Conservation (phyloP, 805 yeast genomes). For the Teunomyces panamensis region DNA sequence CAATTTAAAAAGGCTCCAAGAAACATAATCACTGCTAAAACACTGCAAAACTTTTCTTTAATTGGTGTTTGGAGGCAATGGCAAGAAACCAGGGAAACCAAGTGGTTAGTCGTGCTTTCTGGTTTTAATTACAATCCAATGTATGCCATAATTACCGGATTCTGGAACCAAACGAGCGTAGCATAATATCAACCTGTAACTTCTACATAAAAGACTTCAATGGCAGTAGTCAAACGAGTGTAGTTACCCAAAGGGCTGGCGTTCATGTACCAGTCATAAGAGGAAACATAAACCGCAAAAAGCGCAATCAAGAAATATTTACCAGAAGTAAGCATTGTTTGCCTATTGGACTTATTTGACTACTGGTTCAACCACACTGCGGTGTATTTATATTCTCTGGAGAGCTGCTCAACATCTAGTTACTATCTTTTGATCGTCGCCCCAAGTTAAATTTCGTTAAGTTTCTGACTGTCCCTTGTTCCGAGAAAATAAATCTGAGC, state of each 20-base stretch:
- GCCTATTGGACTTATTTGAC: not conserved
- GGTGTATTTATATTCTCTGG: not conserved
- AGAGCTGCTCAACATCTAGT: not conserved
- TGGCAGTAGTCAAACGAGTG: not conserved
- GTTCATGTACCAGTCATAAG: not conserved
- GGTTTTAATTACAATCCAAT: constrained; percentile 6
- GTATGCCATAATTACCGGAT: not conserved
- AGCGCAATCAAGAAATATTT: not conserved
- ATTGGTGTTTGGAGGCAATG: not conserved
- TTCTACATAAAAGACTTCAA: not conserved
- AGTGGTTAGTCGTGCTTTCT: not conserved
- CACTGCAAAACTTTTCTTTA: not conserved
- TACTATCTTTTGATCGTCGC: not conserved
- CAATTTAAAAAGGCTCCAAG: not conserved
- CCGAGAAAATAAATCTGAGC: not conserved
- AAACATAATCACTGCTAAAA: not conserved
- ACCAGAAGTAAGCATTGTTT: not conserved
- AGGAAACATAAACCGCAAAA: not conserved
- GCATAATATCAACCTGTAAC: not conserved
- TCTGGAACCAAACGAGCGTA: not conserved
- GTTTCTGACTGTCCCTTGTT: not conserved
- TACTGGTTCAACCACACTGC: not conserved
- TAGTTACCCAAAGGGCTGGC: not conserved
- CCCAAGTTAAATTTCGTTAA: not conserved
- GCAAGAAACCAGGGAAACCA: not conserved